A percentile compares a stretch with the other conserved stretches of the same genome.
Evolutionary conservation across 1,284 basidiomycete species (phyloP).

Genomic region (Tilletia horrida): DNA sequence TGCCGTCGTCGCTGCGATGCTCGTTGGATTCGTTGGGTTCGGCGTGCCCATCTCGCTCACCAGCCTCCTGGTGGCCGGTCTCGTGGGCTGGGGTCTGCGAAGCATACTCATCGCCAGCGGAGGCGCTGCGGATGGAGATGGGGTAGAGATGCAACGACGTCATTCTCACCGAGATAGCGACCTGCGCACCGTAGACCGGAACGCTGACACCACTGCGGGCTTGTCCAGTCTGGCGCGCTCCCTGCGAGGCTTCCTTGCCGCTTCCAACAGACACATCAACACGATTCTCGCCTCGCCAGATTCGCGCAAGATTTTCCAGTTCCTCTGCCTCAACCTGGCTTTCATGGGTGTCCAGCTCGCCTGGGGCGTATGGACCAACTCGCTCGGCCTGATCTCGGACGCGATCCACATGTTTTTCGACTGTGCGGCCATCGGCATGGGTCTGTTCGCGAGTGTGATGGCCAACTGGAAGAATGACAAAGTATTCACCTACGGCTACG

Average conservation of each 20-base stretch:
- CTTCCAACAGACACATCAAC: slow-evolving; percentile 61
- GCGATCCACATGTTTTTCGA: slow-evolving; percentile 99
- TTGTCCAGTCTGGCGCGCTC: slow-evolving; percentile 33
- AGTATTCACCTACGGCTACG: slow-evolving; percentile 92
- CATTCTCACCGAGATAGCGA: slow-evolving; percentile 7
- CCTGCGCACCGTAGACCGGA: slow-evolving; percentile 20
- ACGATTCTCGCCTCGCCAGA: slow-evolving; percentile 85
- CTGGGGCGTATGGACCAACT: slow-evolving; percentile 90
- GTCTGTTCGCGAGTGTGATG: slow-evolving; percentile 93
- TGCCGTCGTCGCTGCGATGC: slow-evolving; percentile 36
- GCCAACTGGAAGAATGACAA: slow-evolving; percentile 94
- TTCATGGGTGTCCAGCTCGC: slow-evolving; percentile 74
- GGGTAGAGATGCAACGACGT: background rate
- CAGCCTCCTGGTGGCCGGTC: slow-evolving; percentile 30
- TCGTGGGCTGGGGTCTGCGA: slow-evolving; percentile 35
- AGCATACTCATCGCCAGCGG: too few species aligned
- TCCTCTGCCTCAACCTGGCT: slow-evolving; percentile 85
- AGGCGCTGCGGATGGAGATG: too few species aligned
- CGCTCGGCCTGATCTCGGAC: slow-evolving; percentile 91
- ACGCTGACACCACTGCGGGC: slow-evolving; percentile 28
- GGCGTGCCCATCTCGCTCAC: slow-evolving; percentile 30
- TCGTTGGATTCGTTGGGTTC: slow-evolving; percentile 48
- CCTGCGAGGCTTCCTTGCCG: slow-evolving; percentile 23
- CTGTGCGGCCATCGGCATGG: slow-evolving; percentile 94
- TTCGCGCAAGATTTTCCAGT: slow-evolving; percentile 93